Conservation (phyloP, 208 protist species). For the Leishmania aethiopica region DNA sequence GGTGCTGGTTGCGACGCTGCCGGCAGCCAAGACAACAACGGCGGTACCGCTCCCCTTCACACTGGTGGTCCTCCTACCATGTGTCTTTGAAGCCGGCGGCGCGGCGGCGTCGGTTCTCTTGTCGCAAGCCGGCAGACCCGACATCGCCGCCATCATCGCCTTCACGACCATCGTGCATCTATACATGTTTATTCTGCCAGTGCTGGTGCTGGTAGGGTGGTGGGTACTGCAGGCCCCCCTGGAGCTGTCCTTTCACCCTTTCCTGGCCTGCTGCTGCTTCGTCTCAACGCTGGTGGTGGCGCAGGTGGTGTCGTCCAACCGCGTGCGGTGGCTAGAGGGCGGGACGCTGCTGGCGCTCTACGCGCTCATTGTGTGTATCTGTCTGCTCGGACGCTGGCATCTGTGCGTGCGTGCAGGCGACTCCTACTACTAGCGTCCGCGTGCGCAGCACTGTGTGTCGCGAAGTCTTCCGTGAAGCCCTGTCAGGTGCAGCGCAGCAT, state of each 20-base stretch:
- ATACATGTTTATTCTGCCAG: constrained; percentile 70
- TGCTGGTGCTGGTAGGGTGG: constrained; percentile 43
- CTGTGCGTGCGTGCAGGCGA: constrained; percentile 22
- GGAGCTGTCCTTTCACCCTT: constrained; percentile 68
- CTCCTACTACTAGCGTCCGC: not conserved
- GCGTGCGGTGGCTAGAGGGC: constrained; percentile 71
- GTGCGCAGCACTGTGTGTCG: not conserved
- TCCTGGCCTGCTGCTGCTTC: constrained; percentile 58
- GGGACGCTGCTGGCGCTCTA: constrained; percentile 68
- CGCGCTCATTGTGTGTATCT: constrained; percentile 41
- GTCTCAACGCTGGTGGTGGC: constrained; percentile 63
- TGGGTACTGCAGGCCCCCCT: constrained; percentile 34
- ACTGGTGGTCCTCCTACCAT: constrained; percentile 59
- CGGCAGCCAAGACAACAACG: constrained; percentile 23
- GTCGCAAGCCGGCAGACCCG: constrained; percentile 63
- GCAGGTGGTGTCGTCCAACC: constrained; percentile 45
- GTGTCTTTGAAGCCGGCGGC: constrained; percentile 59
- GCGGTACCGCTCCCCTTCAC: constrained; percentile 53
- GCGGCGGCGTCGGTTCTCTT: constrained; percentile 60
- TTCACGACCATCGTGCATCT: constrained; percentile 74
- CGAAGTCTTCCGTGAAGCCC: not conserved
- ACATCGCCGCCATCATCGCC: constrained; percentile 75
- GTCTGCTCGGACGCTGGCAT: constrained; percentile 46
- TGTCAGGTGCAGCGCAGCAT: not conserved
- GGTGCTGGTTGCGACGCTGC: constrained; percentile 43